phyloP scores from a whole-genome alignment of 164 flowering plant species.

The Kalanchoe fedtschenkoi region DNA sequence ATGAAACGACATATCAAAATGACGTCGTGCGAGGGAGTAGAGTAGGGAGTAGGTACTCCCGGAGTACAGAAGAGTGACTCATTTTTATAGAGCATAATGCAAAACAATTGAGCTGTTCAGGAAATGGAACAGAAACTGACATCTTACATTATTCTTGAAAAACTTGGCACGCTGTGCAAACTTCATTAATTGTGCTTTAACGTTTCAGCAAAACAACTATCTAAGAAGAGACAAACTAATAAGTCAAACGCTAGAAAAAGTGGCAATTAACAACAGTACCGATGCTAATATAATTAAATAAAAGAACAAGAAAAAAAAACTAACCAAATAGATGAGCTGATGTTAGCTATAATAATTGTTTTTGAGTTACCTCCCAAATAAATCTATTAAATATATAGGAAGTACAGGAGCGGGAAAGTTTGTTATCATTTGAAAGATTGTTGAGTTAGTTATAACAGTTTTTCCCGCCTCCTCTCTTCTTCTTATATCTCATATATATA shows the following conservation, averaged over 20 bases:
- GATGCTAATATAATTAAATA: background rate
- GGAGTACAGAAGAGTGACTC: no score
- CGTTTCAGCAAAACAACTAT: constrained; percentile 80
- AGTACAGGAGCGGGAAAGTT: no score
- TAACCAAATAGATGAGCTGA: constrained; percentile 85
- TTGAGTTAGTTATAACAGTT: no score
- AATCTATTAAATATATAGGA: no score
- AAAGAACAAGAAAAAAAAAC: constrained; percentile 14
- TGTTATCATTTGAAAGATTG: no score
- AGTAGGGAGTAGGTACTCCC: no score
- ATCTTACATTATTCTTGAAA: constrained; percentile 87
- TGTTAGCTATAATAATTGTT: constrained; percentile 85
- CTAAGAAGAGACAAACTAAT: background rate
- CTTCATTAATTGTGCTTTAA: constrained; percentile 89
- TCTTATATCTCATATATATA: no score
- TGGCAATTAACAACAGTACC: no score
- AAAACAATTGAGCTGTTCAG: background rate
- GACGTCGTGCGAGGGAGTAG: no score
- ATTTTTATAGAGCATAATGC: no score
- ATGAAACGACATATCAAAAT: no score
- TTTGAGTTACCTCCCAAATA: constrained; percentile 97
- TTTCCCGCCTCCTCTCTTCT: no score
- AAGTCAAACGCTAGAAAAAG: background rate
- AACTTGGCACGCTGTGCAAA: constrained; percentile 99
- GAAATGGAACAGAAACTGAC: background rate